Evolutionary conservation across 345 rosid species (phyloP).

Genomic region (Rhodomyrtus tomentosa): DNA sequence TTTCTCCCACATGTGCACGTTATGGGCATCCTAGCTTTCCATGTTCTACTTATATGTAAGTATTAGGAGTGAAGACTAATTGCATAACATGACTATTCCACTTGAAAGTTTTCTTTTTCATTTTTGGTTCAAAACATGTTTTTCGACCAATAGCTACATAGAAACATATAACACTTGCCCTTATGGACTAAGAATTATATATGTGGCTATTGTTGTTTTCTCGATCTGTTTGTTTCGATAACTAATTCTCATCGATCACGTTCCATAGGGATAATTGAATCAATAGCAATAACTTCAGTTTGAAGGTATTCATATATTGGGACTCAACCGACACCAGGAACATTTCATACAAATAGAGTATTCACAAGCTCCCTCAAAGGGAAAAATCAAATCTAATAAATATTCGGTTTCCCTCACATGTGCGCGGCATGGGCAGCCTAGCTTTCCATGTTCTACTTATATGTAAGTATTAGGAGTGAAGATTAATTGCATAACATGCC

Average conservation of each 20-base stretch:
- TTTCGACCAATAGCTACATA: slow-evolving; percentile 13
- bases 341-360: neutral
- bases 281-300: neutral
- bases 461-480: neutral
- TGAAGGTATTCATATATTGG: neutral
- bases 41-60: neutral
- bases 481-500: neutral
- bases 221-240: neutral
- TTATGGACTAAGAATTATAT: neutral
- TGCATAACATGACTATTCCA: neutral
- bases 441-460: neutral
- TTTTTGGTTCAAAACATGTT: too few relatives aligned
- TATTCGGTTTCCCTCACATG: neutral
- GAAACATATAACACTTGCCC: slow-evolving; percentile 3
- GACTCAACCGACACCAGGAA: neutral
- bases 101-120: neutral
- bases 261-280: slow-evolving; percentile 3
- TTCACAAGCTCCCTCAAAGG: neutral
- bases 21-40: neutral
- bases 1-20: neutral
- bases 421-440: neutral
- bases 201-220: neutral
- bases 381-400: neutral
- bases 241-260: neutral
- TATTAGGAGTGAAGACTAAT: neutral